Base-by-base conservation (phyloP, 1,284 basidiomycete genomes). In the Heliocybe sulcata region DNA sequence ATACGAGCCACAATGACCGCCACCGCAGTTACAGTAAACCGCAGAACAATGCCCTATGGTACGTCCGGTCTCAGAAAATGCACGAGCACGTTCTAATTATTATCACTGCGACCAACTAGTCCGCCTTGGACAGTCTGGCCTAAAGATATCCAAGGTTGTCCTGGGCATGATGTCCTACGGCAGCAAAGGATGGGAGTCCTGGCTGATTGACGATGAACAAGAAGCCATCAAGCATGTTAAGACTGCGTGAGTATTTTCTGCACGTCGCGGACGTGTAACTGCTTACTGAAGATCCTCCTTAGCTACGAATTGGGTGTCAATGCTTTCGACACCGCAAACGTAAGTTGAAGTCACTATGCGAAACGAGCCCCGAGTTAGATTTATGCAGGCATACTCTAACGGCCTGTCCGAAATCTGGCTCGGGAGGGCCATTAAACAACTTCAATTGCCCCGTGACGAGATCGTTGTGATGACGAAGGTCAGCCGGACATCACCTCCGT, bases 391-490 rank as follows among this genome's bases (percentile, higher is more conserved):
- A 0, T 65, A 66, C 49, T 69, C 73, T 42, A 72, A 75, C 51
- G 81, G 81, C n/a, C 49, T 49, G 25, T 57, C 57, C 3, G 52
- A 61, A 45, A 19, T 53, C 3, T 53, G 59, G 35, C 56, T 65
- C 3, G 64, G 64, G 23, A 63, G 61, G 51, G 59, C 62, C 47
- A 64, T 65, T 56, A 64, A 61, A 61, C 62, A 78, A 59, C 72
- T 76, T 58, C 67, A 78, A 23, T 70, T 84, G 27, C 79, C 79
- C 2, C 73, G 83, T 19, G 77, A 80, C 25, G 75, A 79, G 60
- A 70, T 82, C 22, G 79, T 83, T 16, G 71, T 83, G 52, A 67
- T 83, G 66, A 82, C 81, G 38, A 83, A 83, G 71, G 73, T 75
- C 35, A 56, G 58, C 53, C 54, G 20, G 6, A 6, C 16, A 22